Base-by-base conservation (phyloP, 805 yeast species). In the Wickerhamomyces canadensis region DNA sequence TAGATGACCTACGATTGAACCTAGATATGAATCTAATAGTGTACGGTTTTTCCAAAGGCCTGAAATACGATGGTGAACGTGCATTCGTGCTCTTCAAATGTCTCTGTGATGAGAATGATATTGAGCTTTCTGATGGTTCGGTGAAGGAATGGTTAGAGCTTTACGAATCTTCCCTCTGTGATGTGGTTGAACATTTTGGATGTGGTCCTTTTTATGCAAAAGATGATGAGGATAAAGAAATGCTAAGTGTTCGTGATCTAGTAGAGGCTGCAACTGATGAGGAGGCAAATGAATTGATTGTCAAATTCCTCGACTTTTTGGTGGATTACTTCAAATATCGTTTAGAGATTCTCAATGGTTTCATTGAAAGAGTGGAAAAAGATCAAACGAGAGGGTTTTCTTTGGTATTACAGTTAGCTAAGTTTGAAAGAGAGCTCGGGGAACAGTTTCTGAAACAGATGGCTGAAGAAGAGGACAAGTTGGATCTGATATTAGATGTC, bases 1-100 rank as follows among this genome's bases (percentile, higher is more conserved):
- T 35, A 37, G 46, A 18, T 27, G 45, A 29, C 32, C 51, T 58
- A 3, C 47, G 45, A 24, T 34, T 65, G 30, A 57, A 57, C 34
- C 33, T 60, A 28, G 54, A 53, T 27, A 60, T 58, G 17, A 61
- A 59, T 34, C 61, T 53, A 36, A 55, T 61, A 2, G 60, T 60
- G 26, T 53, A 61, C 36, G 60, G 61, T 4, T 53, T 65, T 32
- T 19, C 41, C 6, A 52, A 54, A 8, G 56, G 48, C 0, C 15
- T 54, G 26, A 37, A 27, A 23, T 53, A 51, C 29, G 33, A 36
- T 29, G 27, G 17, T 6, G 52, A 47, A 6, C 40, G 41, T 3
- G 57, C 56, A 2, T 11, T 45, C 9, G 37, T 33, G 1, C 45
- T 53, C 14, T 43, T 51, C n/a, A 43, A 42, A 13, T 29, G 32